Percentiles rank a stretch among this genome's conserved stretches.
Evolutionary conservation across 163 green algal species (phyloP).

Genomic region (Trebouxiophyceae sp.): DNA sequence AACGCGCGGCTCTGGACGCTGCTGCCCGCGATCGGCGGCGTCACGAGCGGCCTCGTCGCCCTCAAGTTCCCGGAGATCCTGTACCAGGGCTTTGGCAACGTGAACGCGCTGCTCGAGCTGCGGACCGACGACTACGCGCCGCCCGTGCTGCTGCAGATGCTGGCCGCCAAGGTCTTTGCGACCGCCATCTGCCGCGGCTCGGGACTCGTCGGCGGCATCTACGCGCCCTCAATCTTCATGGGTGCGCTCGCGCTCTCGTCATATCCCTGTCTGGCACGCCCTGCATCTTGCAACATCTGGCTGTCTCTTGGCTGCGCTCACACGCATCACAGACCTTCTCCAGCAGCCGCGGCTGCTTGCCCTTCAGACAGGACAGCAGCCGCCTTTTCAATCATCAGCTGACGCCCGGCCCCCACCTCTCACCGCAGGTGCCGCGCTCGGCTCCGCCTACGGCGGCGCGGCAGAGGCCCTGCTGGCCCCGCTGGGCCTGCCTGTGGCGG

Average conservation of each 20-base stretch:
- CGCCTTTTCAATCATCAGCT: no score
- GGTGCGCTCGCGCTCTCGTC: no score
- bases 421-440: constrained; percentile 20
- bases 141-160: constrained; percentile 51
- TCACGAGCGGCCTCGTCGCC: constrained; percentile 48
- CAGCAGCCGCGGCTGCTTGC: no score
- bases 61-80: constrained; percentile 49
- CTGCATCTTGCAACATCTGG: no score
- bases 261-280: no score
- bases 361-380: no score
- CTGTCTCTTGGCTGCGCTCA: no score
- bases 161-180: constrained; percentile 72
- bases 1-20: constrained; percentile 15
- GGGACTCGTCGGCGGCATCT: constrained; percentile 83
- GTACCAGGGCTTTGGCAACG: constrained; percentile 66
- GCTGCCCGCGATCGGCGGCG: constrained; percentile 54
- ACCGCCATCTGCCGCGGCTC: constrained; percentile 72
- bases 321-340: no score
- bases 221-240: constrained; percentile 93
- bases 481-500: constrained; percentile 21
- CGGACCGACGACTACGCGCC: constrained; percentile 23
- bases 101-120: constrained; percentile 53
- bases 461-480: constrained; percentile 12
- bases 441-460: constrained; percentile 19
- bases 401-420: no score